phyloP scores from a whole-genome alignment of 306 rosid genomes.

The Fragaria iinumae region DNA sequence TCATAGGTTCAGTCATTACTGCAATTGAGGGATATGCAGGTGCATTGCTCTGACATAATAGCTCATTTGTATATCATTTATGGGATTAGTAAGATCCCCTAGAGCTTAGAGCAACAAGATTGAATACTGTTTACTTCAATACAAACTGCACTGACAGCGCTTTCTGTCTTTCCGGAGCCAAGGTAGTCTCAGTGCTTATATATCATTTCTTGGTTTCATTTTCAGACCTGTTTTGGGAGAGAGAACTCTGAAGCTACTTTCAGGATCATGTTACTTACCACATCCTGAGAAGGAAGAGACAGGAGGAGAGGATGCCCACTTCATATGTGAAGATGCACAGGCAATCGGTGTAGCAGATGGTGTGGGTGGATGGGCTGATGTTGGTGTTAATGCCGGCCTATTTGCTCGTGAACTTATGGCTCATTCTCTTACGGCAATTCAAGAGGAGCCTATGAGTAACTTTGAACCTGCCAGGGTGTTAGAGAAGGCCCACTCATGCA shows the following conservation, averaged over 20 bases:
- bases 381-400: conserved; percentile 76
- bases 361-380: conserved; percentile 98
- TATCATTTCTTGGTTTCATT: conserved; percentile 23
- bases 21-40: conserved; percentile 5
- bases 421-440: conserved; percentile 57
- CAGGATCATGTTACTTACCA: conserved; percentile 87
- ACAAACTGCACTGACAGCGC: neutral
- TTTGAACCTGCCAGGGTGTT: conserved; percentile 70
- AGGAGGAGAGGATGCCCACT: conserved; percentile 95
- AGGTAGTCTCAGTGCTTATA: neutral
- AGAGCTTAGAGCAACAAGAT: neutral
- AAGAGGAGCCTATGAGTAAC: conserved; percentile 62
- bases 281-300: conserved; percentile 88
- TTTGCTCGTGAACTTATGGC: conserved; percentile 80
- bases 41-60: neutral
- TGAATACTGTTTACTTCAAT: neutral
- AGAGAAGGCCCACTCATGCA: conserved; percentile 72
- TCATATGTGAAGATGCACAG: conserved; percentile 71
- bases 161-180: neutral
- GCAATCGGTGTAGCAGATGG: conserved; percentile 91
- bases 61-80: neutral
- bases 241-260: conserved; percentile 56
- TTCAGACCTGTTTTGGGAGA: conserved; percentile 45
- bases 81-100: neutral
- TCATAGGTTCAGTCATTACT: neutral